These are phyloP conservation scores for Escovopsis weberi DNA, from an alignment of 2,329 filamentous ascomycete species.

Conservation along the genomic window DNA sequence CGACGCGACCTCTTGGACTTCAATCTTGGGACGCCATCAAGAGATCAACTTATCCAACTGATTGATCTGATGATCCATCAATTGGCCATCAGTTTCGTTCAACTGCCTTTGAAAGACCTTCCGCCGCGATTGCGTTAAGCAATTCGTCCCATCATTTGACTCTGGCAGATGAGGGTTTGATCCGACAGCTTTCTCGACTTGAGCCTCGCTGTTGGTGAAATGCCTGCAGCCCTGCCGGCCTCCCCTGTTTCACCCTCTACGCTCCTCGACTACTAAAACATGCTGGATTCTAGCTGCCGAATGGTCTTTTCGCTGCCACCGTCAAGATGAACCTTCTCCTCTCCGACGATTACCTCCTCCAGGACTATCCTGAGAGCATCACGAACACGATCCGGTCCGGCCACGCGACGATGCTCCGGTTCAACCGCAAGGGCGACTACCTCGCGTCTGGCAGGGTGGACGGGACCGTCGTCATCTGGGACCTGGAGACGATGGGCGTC, in stretches of 20 bases:
- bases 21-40: no score
- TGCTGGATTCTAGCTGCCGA: slow-evolving; percentile 6
- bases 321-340: slow-evolving; percentile 42
- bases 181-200: not conserved
- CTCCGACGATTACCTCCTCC: slow-evolving; percentile 48
- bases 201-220: not conserved
- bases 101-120: no score
- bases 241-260: no score
- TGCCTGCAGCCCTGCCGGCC: not conserved
- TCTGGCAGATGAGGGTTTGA: no score
- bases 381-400: slow-evolving; percentile 70
- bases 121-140: no score
- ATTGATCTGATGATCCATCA: no score
- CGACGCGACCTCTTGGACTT: no score
- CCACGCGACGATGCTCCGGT: slow-evolving; percentile 57
- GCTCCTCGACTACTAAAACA: slow-evolving; percentile 5
- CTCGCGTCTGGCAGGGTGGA: slow-evolving; percentile 89
- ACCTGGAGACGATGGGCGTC: slow-evolving; percentile 93
- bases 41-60: no score
- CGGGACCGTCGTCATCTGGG: slow-evolving; percentile 89
- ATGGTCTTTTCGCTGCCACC: slow-evolving; percentile 4
- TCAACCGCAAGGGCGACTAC: slow-evolving; percentile 89
- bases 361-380: slow-evolving; percentile 82
- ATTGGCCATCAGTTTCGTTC: no score
- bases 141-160: no score